A percentile compares a stretch with the other conserved stretches of the same genome.
Evolutionary conservation across 2,329 filamentous ascomycete species (phyloP).

Genomic region (Hypocrella siamensis): DNA sequence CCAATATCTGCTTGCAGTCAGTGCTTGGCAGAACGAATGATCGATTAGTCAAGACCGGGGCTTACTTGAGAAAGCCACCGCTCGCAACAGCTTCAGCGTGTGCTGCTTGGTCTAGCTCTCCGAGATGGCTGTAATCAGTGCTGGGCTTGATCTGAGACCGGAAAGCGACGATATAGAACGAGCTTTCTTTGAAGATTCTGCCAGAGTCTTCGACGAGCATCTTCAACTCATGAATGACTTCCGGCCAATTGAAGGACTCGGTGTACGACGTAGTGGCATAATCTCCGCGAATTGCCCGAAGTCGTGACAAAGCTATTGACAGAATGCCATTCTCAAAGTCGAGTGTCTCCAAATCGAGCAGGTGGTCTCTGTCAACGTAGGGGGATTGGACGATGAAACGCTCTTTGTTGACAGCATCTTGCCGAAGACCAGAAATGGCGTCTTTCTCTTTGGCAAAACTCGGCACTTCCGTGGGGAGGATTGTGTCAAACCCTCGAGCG

Average conservation of each 20-base stretch:
- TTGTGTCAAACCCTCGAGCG: slow-evolving; percentile 9
- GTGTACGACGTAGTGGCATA: slow-evolving; percentile 65
- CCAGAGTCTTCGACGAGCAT: slow-evolving; percentile 29
- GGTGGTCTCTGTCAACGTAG: slow-evolving; percentile 54
- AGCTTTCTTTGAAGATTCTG: slow-evolving; percentile 39
- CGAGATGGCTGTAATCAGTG: slow-evolving; percentile 53
- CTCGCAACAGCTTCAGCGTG: slow-evolving; percentile 66
- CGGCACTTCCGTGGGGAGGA: slow-evolving; percentile 9
- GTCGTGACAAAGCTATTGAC: slow-evolving; percentile 50
- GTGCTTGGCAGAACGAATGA: background rate
- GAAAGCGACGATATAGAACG: slow-evolving; percentile 78
- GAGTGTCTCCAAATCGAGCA: slow-evolving; percentile 55
- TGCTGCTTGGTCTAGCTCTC: slow-evolving; percentile 58
- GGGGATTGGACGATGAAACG: slow-evolving; percentile 51
- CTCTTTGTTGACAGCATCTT: slow-evolving; percentile 7
- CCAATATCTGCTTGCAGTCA: slow-evolving; percentile 51
- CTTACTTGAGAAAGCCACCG: slow-evolving; percentile 68
- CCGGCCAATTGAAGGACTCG: slow-evolving; percentile 62
- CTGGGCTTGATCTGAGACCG: slow-evolving; percentile 54
- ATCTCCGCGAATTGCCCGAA: slow-evolving; percentile 47
- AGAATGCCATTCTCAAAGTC: slow-evolving; percentile 52
- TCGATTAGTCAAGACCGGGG: slow-evolving; percentile 2
- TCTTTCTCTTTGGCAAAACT: slow-evolving; percentile 10
- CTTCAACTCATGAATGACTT: slow-evolving; percentile 43
- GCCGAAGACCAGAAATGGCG: slow-evolving; percentile 11